Percentiles rank a stretch among this genome's conserved stretches.
Conservation (phyloP, 2,329 filamentous ascomycete species). For the Capronia coronata region DNA sequence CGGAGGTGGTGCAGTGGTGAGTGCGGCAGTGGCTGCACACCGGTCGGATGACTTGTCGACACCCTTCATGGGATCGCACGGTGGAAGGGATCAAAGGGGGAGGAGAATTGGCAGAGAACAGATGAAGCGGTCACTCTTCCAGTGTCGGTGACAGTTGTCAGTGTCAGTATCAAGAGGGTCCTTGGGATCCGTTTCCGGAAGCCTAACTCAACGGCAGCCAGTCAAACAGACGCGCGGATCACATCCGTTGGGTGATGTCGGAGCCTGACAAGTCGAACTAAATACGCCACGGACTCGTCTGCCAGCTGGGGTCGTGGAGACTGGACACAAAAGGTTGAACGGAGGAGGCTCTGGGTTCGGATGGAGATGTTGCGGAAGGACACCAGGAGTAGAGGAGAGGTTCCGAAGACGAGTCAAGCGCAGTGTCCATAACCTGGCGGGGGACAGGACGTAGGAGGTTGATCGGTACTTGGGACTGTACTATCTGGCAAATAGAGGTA, state of each 20-base stretch:
- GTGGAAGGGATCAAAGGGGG: neutral
- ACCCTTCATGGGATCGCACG: neutral
- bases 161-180: neutral
- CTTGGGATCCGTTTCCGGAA: slow-evolving; percentile 13
- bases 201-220: slow-evolving; percentile 16
- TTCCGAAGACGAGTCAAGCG: no score
- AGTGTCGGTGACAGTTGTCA: no score
- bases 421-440: neutral
- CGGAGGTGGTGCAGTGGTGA: neutral
- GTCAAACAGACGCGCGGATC: slow-evolving; percentile 12
- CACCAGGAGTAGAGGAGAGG: no score
- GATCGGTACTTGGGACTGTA: neutral
- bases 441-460: neutral
- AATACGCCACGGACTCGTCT: slow-evolving; percentile 7
- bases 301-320: neutral
- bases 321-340: neutral
- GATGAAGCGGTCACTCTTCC: neutral
- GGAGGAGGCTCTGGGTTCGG: neutral
- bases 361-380: neutral
- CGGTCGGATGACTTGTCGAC: neutral
- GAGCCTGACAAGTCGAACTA: slow-evolving; percentile 9
- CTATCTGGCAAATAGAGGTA: neutral
- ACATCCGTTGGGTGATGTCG: slow-evolving; percentile 17
- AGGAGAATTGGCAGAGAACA: neutral
- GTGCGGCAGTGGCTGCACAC: neutral